Evolutionary conservation across 139 green algal genomes (phyloP).

Genomic region (Ostreobium quekettii): DNA sequence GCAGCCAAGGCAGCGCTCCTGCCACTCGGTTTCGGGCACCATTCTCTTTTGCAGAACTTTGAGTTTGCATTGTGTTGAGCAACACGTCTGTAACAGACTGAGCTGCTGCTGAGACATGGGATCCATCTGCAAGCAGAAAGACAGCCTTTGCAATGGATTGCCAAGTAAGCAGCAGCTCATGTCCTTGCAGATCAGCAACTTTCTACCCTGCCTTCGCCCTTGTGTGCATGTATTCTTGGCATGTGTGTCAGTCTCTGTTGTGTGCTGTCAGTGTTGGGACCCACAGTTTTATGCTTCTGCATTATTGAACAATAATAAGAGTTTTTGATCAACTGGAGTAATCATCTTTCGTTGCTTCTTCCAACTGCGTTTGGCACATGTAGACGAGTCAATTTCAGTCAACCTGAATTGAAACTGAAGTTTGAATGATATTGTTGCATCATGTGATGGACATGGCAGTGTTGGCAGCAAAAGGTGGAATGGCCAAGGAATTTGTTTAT

Average conservation of each 20-base stretch:
- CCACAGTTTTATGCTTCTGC: not conserved
- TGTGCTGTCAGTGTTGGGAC: not conserved
- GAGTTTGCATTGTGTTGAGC: not conserved
- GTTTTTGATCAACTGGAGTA: too few relatives aligned
- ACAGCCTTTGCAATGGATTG: not conserved
- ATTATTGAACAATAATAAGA: conserved; percentile 7
- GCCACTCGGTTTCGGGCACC: not conserved
- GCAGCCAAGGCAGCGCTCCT: not conserved
- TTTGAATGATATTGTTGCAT: too few relatives aligned
- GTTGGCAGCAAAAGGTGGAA: too few relatives aligned
- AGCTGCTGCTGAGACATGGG: not conserved
- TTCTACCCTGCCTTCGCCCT: too few relatives aligned
- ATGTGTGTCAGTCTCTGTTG: not conserved
- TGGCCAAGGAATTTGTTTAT: too few relatives aligned
- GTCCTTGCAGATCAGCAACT: not conserved
- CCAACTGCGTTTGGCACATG: too few relatives aligned
- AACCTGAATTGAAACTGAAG: too few relatives aligned
- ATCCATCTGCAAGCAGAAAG: not conserved
- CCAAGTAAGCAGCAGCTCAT: not conserved
- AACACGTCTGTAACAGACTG: not conserved
- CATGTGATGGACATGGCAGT: too few relatives aligned
- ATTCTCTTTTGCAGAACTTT: not conserved
- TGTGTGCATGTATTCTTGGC: not conserved
- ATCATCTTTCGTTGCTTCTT: too few relatives aligned
- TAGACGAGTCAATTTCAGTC: too few relatives aligned